Conservation (phyloP, 1,284 basidiomycete species). For the Cerrena zonata region DNA sequence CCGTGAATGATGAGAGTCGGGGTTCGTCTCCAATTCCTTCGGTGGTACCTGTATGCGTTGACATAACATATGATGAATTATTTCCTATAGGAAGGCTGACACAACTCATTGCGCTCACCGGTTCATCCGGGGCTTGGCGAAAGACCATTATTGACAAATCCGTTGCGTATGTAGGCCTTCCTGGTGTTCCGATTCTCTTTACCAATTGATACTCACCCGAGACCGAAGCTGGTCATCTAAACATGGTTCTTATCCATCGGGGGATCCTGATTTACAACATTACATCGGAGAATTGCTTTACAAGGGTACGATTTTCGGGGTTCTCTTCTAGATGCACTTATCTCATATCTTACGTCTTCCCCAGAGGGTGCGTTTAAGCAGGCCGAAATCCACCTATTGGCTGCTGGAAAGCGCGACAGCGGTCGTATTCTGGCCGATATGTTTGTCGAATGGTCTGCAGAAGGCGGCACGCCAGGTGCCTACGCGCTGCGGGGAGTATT, state of each 20-base stretch:
- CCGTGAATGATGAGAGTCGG: slow-evolving; percentile 67
- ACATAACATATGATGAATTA: not conserved
- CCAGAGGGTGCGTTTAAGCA: slow-evolving; percentile 68
- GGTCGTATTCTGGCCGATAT: slow-evolving; percentile 80
- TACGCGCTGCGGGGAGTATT: slow-evolving; percentile 80
- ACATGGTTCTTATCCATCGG: slow-evolving; percentile 69
- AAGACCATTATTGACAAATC: slow-evolving; percentile 75
- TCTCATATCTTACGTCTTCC: not conserved
- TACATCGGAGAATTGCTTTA: slow-evolving; percentile 83
- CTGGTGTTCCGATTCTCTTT: not conserved
- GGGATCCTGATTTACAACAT: slow-evolving; percentile 80
- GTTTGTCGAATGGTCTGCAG: slow-evolving; percentile 72
- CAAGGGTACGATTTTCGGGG: slow-evolving; percentile 58
- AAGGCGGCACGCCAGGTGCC: slow-evolving; percentile 45
- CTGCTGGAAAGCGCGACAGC: slow-evolving; percentile 81
- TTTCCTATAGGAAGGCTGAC: slow-evolving; percentile 60
- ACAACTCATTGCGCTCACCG: slow-evolving; percentile 75
- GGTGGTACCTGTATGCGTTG: not conserved
- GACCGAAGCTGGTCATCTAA: slow-evolving; percentile 72
- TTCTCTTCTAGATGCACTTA: not conserved
- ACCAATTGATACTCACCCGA: slow-evolving; percentile 2
- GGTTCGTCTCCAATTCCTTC: slow-evolving; percentile 41
- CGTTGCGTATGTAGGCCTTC: slow-evolving; percentile 53
- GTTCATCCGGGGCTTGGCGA: slow-evolving; percentile 70
- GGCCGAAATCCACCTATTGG: slow-evolving; percentile 77